These are phyloP conservation scores for Dictyostelium intermedium DNA, from an alignment of 78 protist species.

Conservation along the genomic window DNA sequence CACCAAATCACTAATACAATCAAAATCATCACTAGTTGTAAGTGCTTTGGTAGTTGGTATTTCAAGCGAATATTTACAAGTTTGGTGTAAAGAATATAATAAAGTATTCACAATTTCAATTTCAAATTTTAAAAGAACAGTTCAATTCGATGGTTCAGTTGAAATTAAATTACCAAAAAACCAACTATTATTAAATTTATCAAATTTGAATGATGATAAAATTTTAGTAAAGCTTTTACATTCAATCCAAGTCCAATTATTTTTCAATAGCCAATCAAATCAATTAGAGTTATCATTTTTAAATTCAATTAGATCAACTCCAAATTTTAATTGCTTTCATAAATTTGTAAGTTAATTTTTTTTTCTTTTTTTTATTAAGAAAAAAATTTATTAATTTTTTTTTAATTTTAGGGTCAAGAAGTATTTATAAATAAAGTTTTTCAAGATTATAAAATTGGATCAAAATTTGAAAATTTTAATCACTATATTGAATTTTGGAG, in stretches of 20 bases:
- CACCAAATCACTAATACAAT: neutral
- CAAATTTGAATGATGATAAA: neutral
- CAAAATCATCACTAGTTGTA: neutral
- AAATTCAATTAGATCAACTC: neutral
- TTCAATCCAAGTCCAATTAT: slow-evolving; percentile 20
- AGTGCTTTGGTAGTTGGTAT: neutral
- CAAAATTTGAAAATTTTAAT: neutral
- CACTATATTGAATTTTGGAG: slow-evolving; percentile 28
- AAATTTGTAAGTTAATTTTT: neutral
- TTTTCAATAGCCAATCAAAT: neutral
- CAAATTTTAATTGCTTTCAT: neutral
- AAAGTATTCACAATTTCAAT: neutral
- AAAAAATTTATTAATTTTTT: neutral
- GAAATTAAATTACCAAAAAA: neutral
- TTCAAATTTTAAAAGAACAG: neutral
- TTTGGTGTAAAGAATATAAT: slow-evolving; percentile 34
- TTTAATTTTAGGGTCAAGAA: neutral
- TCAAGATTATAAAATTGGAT: neutral
- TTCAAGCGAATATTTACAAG: neutral
- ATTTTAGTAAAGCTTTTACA: neutral
- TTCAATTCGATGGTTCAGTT: neutral
- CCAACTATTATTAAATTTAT: neutral
- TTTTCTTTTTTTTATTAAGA: neutral
- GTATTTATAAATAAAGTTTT: neutral
- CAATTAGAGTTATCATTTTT: neutral